Evolutionary conservation across 192 early-diverging fungal genomes (phyloP).

Genomic region (Chytriomyces hyalinus): DNA sequence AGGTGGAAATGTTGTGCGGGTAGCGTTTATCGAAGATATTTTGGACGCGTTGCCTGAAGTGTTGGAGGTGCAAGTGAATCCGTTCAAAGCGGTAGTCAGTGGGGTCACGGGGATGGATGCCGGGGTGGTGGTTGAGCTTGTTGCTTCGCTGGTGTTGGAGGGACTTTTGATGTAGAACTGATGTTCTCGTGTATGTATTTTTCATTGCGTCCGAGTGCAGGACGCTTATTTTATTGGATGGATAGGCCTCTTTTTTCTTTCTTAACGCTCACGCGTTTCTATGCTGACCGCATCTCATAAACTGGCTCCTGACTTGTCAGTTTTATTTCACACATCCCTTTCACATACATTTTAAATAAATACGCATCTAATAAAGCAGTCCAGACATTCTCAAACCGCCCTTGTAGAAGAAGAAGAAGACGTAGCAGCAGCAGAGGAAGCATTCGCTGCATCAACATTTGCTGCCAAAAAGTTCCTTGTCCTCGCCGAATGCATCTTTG

Average conservation of each 20-base stretch:
- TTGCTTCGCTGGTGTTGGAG: constrained; percentile 9
- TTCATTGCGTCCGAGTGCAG: no score
- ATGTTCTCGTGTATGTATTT: neutral
- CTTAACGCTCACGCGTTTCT: no score
- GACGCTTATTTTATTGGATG: no score
- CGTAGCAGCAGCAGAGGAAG: neutral
- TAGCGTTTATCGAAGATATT: constrained; percentile 2
- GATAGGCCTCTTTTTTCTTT: no score
- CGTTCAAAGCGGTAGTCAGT: neutral
- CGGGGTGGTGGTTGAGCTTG: constrained; percentile 17
- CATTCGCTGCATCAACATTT: neutral
- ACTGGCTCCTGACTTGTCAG: no score
- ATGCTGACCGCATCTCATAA: no score
- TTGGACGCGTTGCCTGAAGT: neutral
- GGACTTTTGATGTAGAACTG: neutral
- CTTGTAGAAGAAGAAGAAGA: neutral
- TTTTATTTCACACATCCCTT: no score
- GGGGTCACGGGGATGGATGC: constrained; percentile 1
- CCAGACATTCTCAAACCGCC: no score
- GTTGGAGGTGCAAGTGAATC: constrained; percentile 17
- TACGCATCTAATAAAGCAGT: no score
- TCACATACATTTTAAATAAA: no score
- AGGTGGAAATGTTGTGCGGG: constrained; percentile 4
- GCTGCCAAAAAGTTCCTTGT: constrained; percentile 16
- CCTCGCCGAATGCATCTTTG: neutral